Evolutionary conservation across 208 protist species (phyloP), one percentile per base, ranked within the genome.

Genomic region (Trypanosoma rangeli): DNA sequence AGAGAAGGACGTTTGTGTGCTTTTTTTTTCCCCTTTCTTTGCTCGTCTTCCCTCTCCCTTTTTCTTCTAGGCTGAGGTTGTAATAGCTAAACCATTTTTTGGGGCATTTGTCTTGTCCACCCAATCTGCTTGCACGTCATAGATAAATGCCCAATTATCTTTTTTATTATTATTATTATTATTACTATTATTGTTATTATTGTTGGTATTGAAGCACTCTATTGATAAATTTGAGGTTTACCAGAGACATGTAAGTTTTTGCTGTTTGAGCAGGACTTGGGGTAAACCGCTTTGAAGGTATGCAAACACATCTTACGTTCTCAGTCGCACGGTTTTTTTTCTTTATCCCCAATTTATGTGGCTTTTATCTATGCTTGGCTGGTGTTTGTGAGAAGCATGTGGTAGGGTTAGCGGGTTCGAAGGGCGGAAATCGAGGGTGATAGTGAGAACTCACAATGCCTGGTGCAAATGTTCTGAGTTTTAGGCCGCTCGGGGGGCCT

Each of bases 401-500:
- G 54, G 22, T 37, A 26, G 54, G 33, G 15, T n/a, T 31, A 33
- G n/a, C 3, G 42, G 8, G 42, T 16, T 18, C 37, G 4, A 18
- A 1, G 42, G 42, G 42, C 13, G 13, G 42, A 1, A 46, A 16
- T 20, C 8, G 42, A 15, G 42, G 42, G 15, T 46, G 13, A 46
- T 1, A 46, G 13, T 46, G 50, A 9, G 22, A 8, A 5, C 10
- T 58, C 50, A 50, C 29, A 49, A 78, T 78, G 73, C 73, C 73
- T 31, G 73, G 73, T 0, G 48, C 52, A 8, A 78, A 78, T 64
- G 68, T 76, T 2, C 50, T 82, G 73, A 64, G 58, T 39, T 81
- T 73, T 59, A 76, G 64, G 35, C 74, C 79, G 18, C 54, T 85
- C 20, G 76, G 79, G 20, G 82, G 82, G 20, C 82, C 82, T 56